Conservation (phyloP, 345 rosid species). For the Jatropha curcas region DNA sequence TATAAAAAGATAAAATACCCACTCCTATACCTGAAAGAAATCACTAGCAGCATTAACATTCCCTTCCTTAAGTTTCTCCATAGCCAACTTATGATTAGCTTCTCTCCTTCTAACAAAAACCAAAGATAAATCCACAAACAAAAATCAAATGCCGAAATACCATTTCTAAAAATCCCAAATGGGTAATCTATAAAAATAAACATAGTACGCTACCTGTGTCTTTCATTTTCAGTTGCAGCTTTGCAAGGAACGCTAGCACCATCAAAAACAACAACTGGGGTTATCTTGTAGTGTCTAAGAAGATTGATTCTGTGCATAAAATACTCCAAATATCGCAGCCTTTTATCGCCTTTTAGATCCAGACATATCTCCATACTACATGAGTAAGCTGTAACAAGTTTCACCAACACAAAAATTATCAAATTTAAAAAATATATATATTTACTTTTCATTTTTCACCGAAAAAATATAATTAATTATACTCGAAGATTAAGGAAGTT, state of each 20-base stretch:
- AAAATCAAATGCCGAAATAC: background rate
- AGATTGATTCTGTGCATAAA: constrained; percentile 82
- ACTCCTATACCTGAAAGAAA: constrained; percentile 66
- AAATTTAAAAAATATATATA: background rate
- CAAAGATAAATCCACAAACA: background rate
- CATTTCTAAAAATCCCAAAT: background rate
- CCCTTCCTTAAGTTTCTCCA: constrained; percentile 71
- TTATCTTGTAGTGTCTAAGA: constrained; percentile 61
- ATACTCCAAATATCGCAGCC: constrained; percentile 61
- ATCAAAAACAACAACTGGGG: constrained; percentile 81
- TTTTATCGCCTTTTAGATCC: constrained; percentile 57
- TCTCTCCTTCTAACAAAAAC: constrained; percentile 52
- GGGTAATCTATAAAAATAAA: background rate
- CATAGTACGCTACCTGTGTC: constrained; percentile 47
- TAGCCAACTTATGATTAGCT: constrained; percentile 59
- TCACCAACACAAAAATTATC: background rate
- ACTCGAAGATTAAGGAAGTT: background rate
- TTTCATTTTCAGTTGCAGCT: constrained; percentile 66
- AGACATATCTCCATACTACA: constrained; percentile 96
- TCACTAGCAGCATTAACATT: constrained; percentile 67
- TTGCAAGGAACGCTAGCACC: constrained; percentile 82
- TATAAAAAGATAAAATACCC: background rate
- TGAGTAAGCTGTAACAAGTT: constrained; percentile 62
- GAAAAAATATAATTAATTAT: background rate
- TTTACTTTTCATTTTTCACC: no score